These are phyloP conservation scores for Dipteronia sinensis DNA, from an alignment of 345 rosid genomes.

Conservation along the genomic window DNA sequence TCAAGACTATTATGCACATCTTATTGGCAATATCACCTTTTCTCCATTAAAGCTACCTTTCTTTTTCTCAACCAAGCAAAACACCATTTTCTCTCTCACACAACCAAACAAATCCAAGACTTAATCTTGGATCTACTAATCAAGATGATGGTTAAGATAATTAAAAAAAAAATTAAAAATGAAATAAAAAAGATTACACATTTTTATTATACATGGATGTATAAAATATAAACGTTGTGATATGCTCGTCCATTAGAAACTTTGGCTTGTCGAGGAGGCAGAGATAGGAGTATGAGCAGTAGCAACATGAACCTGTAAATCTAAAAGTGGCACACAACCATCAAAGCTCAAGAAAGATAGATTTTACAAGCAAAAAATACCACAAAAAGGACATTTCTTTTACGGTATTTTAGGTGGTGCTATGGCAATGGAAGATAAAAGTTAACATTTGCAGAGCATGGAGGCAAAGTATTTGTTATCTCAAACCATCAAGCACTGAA, in stretches of 20 bases:
- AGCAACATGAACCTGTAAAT: not conserved
- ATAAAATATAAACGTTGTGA: no score
- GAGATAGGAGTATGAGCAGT: not conserved
- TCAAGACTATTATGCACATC: no score
- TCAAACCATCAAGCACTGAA: slow-evolving; percentile 21
- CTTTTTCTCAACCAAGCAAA: no score
- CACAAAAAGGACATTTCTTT: not conserved
- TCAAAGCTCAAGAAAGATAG: not conserved
- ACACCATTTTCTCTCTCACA: no score
- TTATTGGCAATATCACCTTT: no score
- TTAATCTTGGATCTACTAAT: no score
- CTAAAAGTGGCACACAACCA: not conserved
- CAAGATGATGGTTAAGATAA: no score
- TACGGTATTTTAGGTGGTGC: not conserved
- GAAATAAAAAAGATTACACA: no score
- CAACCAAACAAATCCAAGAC: no score
- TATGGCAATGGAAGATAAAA: not conserved
- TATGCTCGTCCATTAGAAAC: not conserved
- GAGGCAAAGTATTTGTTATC: slow-evolving; percentile 17
- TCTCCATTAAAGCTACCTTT: no score
- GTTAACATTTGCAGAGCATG: not conserved
- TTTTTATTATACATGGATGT: no score
- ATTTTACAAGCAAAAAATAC: not conserved
- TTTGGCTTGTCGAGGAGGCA: not conserved
- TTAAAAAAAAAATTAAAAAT: no score